These are phyloP conservation scores for Scheffersomyces titani DNA, from an alignment of 1,139 yeast genomes.

Conservation along the genomic window DNA sequence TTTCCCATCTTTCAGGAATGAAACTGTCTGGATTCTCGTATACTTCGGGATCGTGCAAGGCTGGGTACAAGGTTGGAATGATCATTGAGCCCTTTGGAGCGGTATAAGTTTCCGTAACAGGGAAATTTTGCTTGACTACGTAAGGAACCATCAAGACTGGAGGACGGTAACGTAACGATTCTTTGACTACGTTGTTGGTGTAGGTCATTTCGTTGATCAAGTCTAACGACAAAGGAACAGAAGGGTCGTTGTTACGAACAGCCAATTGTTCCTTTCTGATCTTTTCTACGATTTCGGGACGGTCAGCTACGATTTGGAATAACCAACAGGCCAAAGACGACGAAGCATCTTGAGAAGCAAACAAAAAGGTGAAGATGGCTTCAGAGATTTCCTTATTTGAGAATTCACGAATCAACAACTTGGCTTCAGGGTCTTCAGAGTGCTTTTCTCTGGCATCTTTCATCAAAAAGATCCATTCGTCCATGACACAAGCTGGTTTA, in stretches of 20 bases:
- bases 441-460: conserved; percentile 64
- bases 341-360: conserved; percentile 98
- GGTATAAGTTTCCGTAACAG: conserved; percentile 77
- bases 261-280: conserved; percentile 88
- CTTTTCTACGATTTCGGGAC: conserved; percentile 84
- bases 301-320: conserved; percentile 92
- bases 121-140: conserved; percentile 82
- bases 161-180: conserved; percentile 90
- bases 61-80: conserved; percentile 92
- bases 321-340: conserved; percentile 98
- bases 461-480: conserved; percentile 91
- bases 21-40: conserved; percentile 92
- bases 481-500: conserved; percentile 85
- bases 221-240: conserved; percentile 60
- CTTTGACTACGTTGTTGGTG: conserved; percentile 88
- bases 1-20: conserved; percentile 91
- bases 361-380: conserved; percentile 91
- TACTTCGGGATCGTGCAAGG: conserved; percentile 95
- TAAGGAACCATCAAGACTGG: conserved; percentile 98
- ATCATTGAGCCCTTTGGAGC: conserved; percentile 98
- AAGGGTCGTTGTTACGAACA: conserved; percentile 77
- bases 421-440: conserved; percentile 48
- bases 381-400: conserved; percentile 90
- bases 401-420: conserved; percentile 75
- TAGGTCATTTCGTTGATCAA: conserved; percentile 83